Base-by-base conservation (phyloP, 129 eudicot genomes). In the Deinandra increscens region DNA sequence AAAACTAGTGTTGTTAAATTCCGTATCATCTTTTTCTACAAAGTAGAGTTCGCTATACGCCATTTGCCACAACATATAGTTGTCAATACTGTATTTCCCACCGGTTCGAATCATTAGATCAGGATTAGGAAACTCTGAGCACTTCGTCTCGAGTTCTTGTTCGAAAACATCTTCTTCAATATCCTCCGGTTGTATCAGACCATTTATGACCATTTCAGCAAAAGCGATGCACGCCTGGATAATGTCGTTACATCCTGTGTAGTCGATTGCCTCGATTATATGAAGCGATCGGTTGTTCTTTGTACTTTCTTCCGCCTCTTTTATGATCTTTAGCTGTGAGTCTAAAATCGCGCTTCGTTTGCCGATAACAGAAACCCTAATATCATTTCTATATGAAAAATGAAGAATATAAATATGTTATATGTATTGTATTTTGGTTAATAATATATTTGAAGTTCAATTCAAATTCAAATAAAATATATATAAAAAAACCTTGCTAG, bases 41-140 rank as follows among this genome's bases (percentile, higher is more conserved):
- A 68, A 68, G 15, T n/a, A 53, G 19, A 68, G 26, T 68, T 68
- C 63, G 3, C 63, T 4, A 68, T 68, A 68, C 1, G 73, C 73
- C 13, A 44, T 18, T 37, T 68, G 73, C 63, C 73, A 68, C 48
- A 68, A 36, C 73, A 68, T 68, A 38, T 34, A 51, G 63, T 68
- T 68, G 14, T 20, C 49, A 34, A 68, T 6, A 8, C 20, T 68
- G 51, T 6, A 53, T 18, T 51, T 51, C 50, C 73, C 73, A 51
- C 63, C 49, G 0, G 37, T 36, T 18, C 63, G 73, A 19, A 68
- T 51, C 20, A 68, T 19, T 3, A 68, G 62, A 39, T 68, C 73
- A 13, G 73, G 73, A 14, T 68, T 51, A 2, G 73, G 63, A 6
- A 68, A 51, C 34, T 68, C 49, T 11, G 13, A 36, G 62, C 49